Base-by-base conservation (phyloP, 768 basidiomycete genomes). In the Albatrellus ellisii region DNA sequence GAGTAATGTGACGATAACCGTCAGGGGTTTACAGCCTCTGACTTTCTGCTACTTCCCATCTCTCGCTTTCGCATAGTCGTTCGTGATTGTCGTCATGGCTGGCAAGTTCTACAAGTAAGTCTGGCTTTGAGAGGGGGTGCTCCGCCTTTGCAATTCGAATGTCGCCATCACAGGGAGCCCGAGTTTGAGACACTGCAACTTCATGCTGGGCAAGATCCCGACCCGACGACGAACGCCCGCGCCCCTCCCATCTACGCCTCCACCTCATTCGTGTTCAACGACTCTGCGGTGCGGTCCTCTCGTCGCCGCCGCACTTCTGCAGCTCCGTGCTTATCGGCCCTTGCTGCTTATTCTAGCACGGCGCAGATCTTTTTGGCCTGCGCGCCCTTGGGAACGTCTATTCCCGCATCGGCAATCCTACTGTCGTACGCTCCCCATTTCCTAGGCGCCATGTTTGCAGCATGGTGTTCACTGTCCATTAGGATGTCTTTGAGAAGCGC, bases 121-220 rank as follows among this genome's bases (percentile, higher is more conserved):
- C 15, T 18, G 5, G 29, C 7, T 41, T 26, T 26, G 12, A 5
- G 15, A n/a, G 24, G 9, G 12, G 29, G 1, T n/a, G 17, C 17
- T 2, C 25, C 6, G 39, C 17, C 11, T 20, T 10, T 14, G 5
- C 21, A 25, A 20, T 11, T 10, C 15, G 6, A 17, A 6, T 6
- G 15, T n/a, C 12, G 20, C 9, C 15, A 10, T 7, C 11, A 9
- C 12, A 67, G 66, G 43, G 55, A 54, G 28, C 79, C 80, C 36
- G 79, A 83, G 53, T 85, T 86, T 51, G 82, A 87, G 52, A 86
- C 83, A 1, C 64, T 87, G 36, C 82, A 85, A 57, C 65, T 87
- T 4, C 85, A 89, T 54, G 85, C 75, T 14, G 85, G 85, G 1
- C 78, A 84, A 47, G 60, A 58, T 10, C 68, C 71, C 9, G 81